These are phyloP conservation scores for Microdochium bolleyi DNA, from an alignment of 2,329 filamentous ascomycete species.

Conservation along the genomic window DNA sequence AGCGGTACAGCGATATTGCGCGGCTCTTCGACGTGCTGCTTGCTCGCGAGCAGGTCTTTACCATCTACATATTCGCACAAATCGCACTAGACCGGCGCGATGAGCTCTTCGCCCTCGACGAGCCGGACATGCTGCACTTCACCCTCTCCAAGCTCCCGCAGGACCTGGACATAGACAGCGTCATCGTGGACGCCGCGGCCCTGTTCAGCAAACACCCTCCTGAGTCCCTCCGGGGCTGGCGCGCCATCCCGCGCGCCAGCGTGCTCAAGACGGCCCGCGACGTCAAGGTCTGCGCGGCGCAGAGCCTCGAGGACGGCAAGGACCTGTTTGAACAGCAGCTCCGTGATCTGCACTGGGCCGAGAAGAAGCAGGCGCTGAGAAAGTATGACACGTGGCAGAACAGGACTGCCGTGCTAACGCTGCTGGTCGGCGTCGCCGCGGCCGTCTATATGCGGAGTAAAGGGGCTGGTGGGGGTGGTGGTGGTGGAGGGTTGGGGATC, in stretches of 20 bases:
- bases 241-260: constrained; percentile 62
- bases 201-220: constrained; percentile 66
- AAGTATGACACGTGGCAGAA: constrained; percentile 48
- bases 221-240: constrained; percentile 64
- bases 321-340: constrained; percentile 63
- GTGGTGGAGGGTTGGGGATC: neutral
- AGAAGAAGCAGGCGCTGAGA: constrained; percentile 44
- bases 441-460: constrained; percentile 58
- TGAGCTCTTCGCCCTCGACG: constrained; percentile 74
- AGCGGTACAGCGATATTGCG: constrained; percentile 80
- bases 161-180: constrained; percentile 68
- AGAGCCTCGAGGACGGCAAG: constrained; percentile 60
- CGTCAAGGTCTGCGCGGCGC: constrained; percentile 35
- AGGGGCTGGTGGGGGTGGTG: neutral
- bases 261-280: constrained; percentile 76
- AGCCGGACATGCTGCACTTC: constrained; percentile 88
- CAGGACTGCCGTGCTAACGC: constrained; percentile 54
- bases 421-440: constrained; percentile 61
- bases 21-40: constrained; percentile 89
- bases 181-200: constrained; percentile 58
- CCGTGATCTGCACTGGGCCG: constrained; percentile 59
- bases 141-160: constrained; percentile 80
- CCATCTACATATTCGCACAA: constrained; percentile 85
- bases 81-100: constrained; percentile 73
- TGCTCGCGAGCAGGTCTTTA: constrained; percentile 78